Percentiles rank a stretch among this genome's conserved stretches.
phyloP scores from a whole-genome alignment of 495 filamentous ascomycete species.

The Talaromyces proteolyticus region DNA sequence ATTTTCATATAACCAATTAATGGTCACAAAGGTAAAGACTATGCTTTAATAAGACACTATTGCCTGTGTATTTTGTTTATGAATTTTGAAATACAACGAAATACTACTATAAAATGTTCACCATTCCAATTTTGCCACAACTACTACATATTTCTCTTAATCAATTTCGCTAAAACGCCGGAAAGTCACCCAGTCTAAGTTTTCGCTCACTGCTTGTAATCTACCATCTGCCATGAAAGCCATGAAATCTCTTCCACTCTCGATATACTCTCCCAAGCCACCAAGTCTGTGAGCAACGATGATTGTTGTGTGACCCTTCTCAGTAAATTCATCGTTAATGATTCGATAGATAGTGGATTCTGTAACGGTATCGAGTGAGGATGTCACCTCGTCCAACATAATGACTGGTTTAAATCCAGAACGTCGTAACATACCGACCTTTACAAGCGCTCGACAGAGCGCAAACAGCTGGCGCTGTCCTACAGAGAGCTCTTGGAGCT shows the following conservation, averaged over 20 bases:
- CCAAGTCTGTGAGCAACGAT: conserved; percentile 5
- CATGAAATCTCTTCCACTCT: background rate
- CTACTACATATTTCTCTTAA: too few species aligned
- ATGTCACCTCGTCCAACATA: conserved; percentile 7
- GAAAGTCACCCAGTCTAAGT: background rate
- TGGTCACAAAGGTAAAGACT: too few species aligned
- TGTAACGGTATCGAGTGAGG: conserved; percentile 5
- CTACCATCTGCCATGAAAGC: background rate
- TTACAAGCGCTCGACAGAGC: conserved; percentile 1
- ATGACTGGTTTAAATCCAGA: conserved; percentile 1
- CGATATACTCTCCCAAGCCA: background rate
- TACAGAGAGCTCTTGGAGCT: background rate
- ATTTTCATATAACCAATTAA: too few species aligned
- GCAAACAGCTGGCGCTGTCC: background rate
- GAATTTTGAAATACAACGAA: too few species aligned
- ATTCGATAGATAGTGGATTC: conserved; percentile 2
- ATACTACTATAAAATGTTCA: too few species aligned
- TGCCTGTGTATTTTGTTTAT: too few species aligned
- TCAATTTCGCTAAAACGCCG: too few species aligned
- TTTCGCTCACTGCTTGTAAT: background rate
- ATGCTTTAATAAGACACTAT: too few species aligned
- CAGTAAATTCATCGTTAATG: conserved; percentile 3
- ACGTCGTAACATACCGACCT: background rate
- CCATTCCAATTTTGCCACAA: too few species aligned
- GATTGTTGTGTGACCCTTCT: conserved; percentile 5